phyloP scores from a whole-genome alignment of 768 basidiomycete genomes.

The Mycena albidolilacea region DNA sequence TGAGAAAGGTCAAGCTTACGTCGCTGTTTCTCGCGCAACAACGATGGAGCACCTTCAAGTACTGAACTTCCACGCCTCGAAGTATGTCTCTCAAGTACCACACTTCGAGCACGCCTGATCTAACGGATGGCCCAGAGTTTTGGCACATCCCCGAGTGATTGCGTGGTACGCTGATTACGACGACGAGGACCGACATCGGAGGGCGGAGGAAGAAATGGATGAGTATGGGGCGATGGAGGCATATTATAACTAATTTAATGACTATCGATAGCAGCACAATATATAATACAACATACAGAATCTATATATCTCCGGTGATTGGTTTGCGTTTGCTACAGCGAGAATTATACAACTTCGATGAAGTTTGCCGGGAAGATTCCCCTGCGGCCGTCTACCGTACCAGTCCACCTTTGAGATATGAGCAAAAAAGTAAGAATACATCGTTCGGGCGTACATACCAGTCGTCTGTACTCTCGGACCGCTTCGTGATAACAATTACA shows the following conservation, averaged over 20 bases:
- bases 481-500: slow-evolving; percentile 77
- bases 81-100: too few species aligned
- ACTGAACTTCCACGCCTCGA: slow-evolving; percentile 64
- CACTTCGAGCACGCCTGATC: background rate
- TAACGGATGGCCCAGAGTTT: slow-evolving; percentile 59
- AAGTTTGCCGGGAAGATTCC: slow-evolving; percentile 91
- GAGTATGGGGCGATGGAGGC: slow-evolving; percentile 51
- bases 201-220: slow-evolving; percentile 56
- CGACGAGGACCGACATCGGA: slow-evolving; percentile 39
- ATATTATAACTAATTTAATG: slow-evolving; percentile 45
- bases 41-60: slow-evolving; percentile 77
- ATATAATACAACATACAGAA: slow-evolving; percentile 31
- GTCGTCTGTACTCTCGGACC: slow-evolving; percentile 80
- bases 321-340: slow-evolving; percentile 16
- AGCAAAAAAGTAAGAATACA: background rate
- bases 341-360: slow-evolving; percentile 70
- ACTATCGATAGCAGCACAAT: slow-evolving; percentile 14
- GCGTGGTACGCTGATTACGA: slow-evolving; percentile 64
- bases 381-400: slow-evolving; percentile 69
- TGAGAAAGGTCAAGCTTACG: slow-evolving; percentile 86
- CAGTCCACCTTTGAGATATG: slow-evolving; percentile 75
- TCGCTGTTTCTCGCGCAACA: slow-evolving; percentile 82
- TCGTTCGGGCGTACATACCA: slow-evolving; percentile 65
- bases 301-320: slow-evolving; percentile 20
- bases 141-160: slow-evolving; percentile 75